Conservation (phyloP, 768 basidiomycete genomes). For the Trametes cubensis region DNA sequence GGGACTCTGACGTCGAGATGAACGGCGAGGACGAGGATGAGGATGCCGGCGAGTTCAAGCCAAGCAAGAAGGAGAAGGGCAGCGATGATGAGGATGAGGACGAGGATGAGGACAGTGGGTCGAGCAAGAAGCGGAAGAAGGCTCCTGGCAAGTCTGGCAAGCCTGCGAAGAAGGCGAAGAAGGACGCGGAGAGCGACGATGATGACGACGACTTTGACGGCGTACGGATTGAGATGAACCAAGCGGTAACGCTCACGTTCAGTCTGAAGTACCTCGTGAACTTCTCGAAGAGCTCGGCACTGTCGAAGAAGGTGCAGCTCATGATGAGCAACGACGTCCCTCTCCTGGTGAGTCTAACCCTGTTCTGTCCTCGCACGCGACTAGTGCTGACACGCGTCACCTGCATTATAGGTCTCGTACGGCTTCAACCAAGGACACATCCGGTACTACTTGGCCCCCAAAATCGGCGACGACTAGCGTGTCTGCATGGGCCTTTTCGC, state of each 20-base stretch:
- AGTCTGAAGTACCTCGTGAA: conserved; percentile 96
- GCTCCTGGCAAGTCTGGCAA: conserved; percentile 53
- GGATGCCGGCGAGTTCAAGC: conserved; percentile 46
- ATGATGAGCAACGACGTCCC: conserved; percentile 95
- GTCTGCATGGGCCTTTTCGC: neutral
- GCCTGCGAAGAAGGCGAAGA: conserved; percentile 60
- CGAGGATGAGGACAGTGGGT: conserved; percentile 38
- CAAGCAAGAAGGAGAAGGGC: conserved; percentile 27
- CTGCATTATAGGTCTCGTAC: conserved; percentile 69
- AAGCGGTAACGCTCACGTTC: conserved; percentile 90
- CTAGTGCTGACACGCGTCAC: neutral
- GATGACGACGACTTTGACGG: conserved; percentile 51
- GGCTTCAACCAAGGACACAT: conserved; percentile 88
- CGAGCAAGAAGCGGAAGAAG: conserved; percentile 70
- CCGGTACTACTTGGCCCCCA: conserved; percentile 94
- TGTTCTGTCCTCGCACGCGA: neutral
- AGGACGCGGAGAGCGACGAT: conserved; percentile 50
- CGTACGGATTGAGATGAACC: conserved; percentile 86
- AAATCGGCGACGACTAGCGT: conserved; percentile 80
- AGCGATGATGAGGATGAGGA: conserved; percentile 41
- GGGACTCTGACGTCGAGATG: conserved; percentile 41
- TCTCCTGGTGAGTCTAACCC: conserved; percentile 65
- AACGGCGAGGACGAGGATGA: conserved; percentile 40
- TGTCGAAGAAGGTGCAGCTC: conserved; percentile 74
- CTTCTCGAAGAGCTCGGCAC: conserved; percentile 85